Percentiles rank a stretch among this genome's conserved stretches.
Conservation (phyloP, 208 protist genomes). For the Leishmania tarentolae region DNA sequence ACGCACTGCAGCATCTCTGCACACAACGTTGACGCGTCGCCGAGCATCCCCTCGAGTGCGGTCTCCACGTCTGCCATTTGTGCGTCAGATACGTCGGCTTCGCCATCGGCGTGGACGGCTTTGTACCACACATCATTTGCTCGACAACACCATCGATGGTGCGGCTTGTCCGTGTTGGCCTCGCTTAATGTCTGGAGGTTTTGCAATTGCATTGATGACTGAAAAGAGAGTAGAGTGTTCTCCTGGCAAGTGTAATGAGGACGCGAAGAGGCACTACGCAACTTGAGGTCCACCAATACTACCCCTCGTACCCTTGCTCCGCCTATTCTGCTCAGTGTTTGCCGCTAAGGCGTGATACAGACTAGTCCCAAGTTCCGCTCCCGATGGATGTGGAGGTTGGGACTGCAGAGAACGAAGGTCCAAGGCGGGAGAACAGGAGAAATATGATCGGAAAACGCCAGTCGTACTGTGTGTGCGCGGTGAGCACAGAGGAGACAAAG, state of each 20-base stretch:
- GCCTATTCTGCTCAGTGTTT: not conserved
- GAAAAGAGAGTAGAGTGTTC: not conserved
- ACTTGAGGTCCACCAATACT: not conserved
- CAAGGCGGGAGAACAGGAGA: not conserved
- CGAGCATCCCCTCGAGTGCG: slow-evolving; percentile 9
- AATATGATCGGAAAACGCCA: not conserved
- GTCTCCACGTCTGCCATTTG: not conserved
- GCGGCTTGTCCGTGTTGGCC: not conserved
- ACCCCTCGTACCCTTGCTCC: not conserved
- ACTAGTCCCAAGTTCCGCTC: not conserved
- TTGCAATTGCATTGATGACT: slow-evolving; percentile 17
- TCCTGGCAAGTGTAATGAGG: too few species aligned
- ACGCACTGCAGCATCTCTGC: slow-evolving; percentile 14
- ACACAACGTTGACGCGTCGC: not conserved
- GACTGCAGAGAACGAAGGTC: not conserved
- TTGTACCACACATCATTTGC: slow-evolving; percentile 24
- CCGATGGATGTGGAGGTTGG: too few species aligned
- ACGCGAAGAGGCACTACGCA: not conserved
- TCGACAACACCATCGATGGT: slow-evolving; percentile 27
- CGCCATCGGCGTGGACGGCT: slow-evolving; percentile 15
- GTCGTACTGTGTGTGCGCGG: slow-evolving; percentile 3
- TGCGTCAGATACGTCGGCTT: not conserved
- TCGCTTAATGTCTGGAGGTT: slow-evolving; percentile 24
- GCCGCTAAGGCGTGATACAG: not conserved
- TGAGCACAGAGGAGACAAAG: not conserved